phyloP scores from a whole-genome alignment of 2,329 filamentous ascomycete genomes.

The Drechslera avenae region DNA sequence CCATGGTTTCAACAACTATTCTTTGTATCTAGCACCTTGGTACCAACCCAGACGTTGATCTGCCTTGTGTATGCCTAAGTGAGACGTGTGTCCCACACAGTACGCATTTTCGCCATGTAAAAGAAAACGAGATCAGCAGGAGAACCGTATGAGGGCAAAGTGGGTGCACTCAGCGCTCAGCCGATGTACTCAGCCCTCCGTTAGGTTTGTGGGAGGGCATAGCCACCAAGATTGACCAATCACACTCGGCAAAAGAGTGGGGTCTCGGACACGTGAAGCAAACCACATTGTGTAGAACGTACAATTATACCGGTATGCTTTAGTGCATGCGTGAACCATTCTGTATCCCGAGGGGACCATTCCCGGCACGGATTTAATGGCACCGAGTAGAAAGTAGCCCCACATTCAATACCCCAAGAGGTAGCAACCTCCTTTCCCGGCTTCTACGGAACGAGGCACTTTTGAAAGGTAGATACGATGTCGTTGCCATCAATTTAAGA shows the following conservation, averaged over 20 bases:
- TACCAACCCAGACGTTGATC: neutral
- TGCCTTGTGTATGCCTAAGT: conserved; percentile 3
- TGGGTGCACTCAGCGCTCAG: neutral
- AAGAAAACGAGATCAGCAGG: no score
- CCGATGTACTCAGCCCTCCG: neutral
- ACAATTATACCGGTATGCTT: neutral
- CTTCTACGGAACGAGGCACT: neutral
- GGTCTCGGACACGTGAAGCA: no score
- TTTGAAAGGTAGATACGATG: neutral
- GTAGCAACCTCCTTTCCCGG: neutral
- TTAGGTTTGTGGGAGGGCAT: neutral
- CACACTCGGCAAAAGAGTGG: no score
- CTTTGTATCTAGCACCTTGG: no score
- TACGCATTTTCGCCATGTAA: no score
- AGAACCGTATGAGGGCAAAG: neutral
- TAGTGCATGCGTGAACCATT: conserved; percentile 4
- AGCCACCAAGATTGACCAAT: neutral
- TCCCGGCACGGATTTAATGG: neutral
- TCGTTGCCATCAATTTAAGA: neutral
- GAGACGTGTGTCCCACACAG: no score
- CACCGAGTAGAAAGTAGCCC: neutral
- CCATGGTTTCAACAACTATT: neutral
- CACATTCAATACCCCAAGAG: neutral
- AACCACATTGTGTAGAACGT: neutral
- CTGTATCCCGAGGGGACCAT: neutral